Evolutionary conservation across 345 rosid genomes (phyloP), one percentile per base, ranked within the genome.

Genomic region (Mercurialis annua): DNA sequence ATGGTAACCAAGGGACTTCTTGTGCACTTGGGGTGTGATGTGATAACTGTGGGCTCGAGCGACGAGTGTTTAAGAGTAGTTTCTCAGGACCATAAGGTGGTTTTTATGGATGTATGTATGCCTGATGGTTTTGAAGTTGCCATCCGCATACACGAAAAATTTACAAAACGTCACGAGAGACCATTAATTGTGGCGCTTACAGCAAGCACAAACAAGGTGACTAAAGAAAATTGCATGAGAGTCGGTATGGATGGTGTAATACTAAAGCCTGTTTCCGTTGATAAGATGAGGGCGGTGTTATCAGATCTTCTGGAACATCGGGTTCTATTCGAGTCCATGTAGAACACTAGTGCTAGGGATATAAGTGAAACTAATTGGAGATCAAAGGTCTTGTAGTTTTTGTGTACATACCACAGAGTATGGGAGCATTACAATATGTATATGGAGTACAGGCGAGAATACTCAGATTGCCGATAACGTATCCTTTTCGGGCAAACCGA

Each of bases 11-110:
- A 77, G 70, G 96, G 87, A 60, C 97, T 95, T 65, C 89, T 95
- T 46, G 66, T 80, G 71, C 98, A 90, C 77, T 82, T 90, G 59
- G 98, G 99, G 47, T 95, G 98, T 70, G 94, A 95, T 29, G 97
- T 92, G 68, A 83, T 76, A 14, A 83, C 84, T 3, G 97, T 81
- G 21, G 70, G 90, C 73, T 90, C 99, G 4, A 67, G 73, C 1
- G 91, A 88, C 0, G 99, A 92, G 66, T 95, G 93, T 69, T 79
- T 92, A 60, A 85, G 61, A 27, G 74, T 74, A 18, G 81, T 88
- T 52, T 80, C 93, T 30, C 81, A 73, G 23, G 94, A 90, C n/a
- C 86, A 92, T 87, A 85, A 82, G 84, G 88, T 95, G 62, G 84
- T 90, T 11, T 85, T 92, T 67, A 73, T 95, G 90, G 97, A 95